Base-by-base conservation (phyloP, 2,329 filamentous ascomycete species). In the Chrysoporthe deuterocubensis region DNA sequence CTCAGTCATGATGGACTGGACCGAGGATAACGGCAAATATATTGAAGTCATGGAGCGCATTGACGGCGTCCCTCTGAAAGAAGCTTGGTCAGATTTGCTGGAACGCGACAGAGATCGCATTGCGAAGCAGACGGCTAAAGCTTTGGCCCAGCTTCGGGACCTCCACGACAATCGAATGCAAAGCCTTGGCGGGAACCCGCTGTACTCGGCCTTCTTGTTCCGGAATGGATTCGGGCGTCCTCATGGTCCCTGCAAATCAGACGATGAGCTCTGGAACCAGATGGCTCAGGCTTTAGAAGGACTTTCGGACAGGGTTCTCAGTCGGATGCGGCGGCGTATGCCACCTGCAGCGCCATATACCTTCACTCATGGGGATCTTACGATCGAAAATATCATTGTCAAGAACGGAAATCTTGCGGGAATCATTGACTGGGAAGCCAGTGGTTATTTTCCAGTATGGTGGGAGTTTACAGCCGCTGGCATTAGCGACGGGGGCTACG, bases 351-450 rank as follows among this genome's bases (percentile, higher is more conserved):
- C n/a, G 52, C 52, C 52, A 32, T 57, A 75, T 60, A 76, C 77
- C n/a, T 81, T 81, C 70, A 80, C 78, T 1, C 78, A 82, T 62
- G 74, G 75, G 11, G 78, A 82, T 66, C 72, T 81, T 6, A 76
- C 74, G 14, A 71, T 72, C 44, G 72, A 74, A 6, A 81, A 81
- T 61, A 79, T 82, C 61, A 80, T 82, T 63, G 48, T 52, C 48
- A 71, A 77, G 8, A 70, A 78, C 67, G 77, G 76, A 18, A 72
- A 74, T 54, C 67, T 81, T n/a, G 73, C 75, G 11, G 79, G 76
- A 32, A 79, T 81, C 46, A 72, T 82, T 69, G 78, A 81, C 56
- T 81, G 78, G 80, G 78, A 81, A 71, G 70, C 63, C 50, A 72
- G 75, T 26, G 77, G 76, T 3, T 81, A 78, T 67, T 78, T 76